These are phyloP conservation scores for Gossypium gossypioides DNA, from an alignment of 441 rosid genomes.

Conservation along the genomic window DNA sequence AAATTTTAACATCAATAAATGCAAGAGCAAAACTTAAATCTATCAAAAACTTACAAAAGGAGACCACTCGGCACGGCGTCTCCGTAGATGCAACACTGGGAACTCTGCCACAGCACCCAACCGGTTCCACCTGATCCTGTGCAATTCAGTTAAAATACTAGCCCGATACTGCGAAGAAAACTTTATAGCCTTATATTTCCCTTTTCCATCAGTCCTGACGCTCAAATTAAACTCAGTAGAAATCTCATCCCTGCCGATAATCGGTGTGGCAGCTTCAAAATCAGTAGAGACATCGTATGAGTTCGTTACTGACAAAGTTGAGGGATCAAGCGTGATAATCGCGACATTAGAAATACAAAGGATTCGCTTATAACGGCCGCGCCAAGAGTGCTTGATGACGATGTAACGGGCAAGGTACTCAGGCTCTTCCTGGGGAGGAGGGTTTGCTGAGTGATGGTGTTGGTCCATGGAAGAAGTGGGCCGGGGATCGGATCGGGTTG, in stretches of 20 bases:
- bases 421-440: conserved; percentile 57
- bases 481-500: conserved; percentile 16
- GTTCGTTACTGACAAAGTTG: conserved; percentile 68
- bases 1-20: not conserved
- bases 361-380: conserved; percentile 92
- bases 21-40: not conserved
- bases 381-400: conserved; percentile 94
- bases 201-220: conserved; percentile 83
- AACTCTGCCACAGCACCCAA: conserved; percentile 67
- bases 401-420: conserved; percentile 88
- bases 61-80: conserved; percentile 75
- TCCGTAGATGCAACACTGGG: conserved; percentile 72
- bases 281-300: conserved; percentile 58
- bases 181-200: conserved; percentile 79
- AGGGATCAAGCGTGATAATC: conserved; percentile 79
- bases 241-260: conserved; percentile 68
- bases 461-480: conserved; percentile 23
- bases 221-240: conserved; percentile 71
- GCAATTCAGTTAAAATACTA: conserved; percentile 78
- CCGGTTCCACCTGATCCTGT: conserved; percentile 65
- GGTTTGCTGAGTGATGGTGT: conserved; percentile 20
- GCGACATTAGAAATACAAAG: conserved; percentile 63
- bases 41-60: conserved; percentile 52
- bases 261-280: conserved; percentile 75
- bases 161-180: conserved; percentile 74